Evolutionary conservation across 805 yeast genomes (phyloP), one percentile per base, ranked within the genome.

Genomic region (Wickerhamomyces sydowiorum): DNA sequence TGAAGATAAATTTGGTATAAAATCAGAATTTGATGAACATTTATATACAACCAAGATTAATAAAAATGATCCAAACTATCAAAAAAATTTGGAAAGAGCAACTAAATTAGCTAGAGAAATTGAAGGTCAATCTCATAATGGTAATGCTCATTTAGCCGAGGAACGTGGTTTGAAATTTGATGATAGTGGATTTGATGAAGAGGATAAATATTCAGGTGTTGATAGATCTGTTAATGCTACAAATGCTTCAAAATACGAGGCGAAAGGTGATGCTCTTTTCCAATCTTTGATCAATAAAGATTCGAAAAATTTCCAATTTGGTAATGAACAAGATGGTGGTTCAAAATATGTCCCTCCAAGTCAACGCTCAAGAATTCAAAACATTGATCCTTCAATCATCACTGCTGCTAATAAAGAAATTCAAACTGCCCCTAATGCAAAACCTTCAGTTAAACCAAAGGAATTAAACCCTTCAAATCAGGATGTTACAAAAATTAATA

Each of bases 161-260:
- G 99, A 91, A 62, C 79, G 99, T 61, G 96, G 96, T 21, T 47
- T 79, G 14, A 55, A 61, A 15, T 75, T 84, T 30, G 96, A 86
- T 59, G 96, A 86, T 56, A 76, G 85, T 45, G 96, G 95, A 15
- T 51, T 86, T 51, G 98, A 93, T 62, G 99, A 93, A 66, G 99
- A 93, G 62, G 96, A 90, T 62, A 86, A 86, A 63, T 93, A 90
- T 59, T 88, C 96, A 5, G 97, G 97, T 39, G 99, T 89, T 22
- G 65, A 39, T 27, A 54, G 59, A 43, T 29, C 42, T n/a, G 18
- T 17, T 20, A 25, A 25, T 22, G 33, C 41, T 31, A 41, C n/a
- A n/a, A n/a, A n/a, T n/a, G n/a, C n/a, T n/a, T n/a, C n/a, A n/a
- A 9, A 28, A n/a, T n/a, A n/a, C 8, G 30, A 29, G 21, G 22